phyloP scores from a whole-genome alignment of 768 basidiomycete genomes.

The Antrodiella citrinella region DNA sequence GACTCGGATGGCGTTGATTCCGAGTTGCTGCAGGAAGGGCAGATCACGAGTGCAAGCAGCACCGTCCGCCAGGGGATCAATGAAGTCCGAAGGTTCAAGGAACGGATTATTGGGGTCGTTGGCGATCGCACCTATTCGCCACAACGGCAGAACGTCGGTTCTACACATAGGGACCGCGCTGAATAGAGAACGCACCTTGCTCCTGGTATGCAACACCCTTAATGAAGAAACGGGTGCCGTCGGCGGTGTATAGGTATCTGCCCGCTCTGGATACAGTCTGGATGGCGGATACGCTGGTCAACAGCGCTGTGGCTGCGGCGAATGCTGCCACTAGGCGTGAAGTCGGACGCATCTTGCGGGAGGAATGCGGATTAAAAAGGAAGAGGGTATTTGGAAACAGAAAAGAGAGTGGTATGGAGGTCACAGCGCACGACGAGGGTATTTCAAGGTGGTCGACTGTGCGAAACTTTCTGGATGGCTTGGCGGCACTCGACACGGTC shows the following conservation, averaged over 20 bases:
- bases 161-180: neutral
- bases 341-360: conserved; percentile 19
- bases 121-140: conserved; percentile 27
- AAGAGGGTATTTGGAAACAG: conserved; percentile 6
- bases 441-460: neutral
- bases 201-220: conserved; percentile 82
- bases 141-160: neutral
- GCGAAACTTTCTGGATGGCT: no score
- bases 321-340: conserved; percentile 21
- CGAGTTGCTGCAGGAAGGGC: conserved; percentile 65
- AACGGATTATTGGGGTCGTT: conserved; percentile 50
- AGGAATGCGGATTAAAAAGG: conserved; percentile 3
- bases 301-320: conserved; percentile 32
- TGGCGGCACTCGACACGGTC: neutral
- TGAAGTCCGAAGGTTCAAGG: conserved; percentile 63
- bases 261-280: conserved; percentile 62
- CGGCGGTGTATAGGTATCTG: conserved; percentile 72
- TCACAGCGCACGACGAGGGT: neutral
- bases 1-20: conserved; percentile 75
- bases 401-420: conserved; percentile 3
- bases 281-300: conserved; percentile 56
- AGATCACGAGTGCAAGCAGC: conserved; percentile 71
- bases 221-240: conserved; percentile 79
- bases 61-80: conserved; percentile 68
- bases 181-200: conserved; percentile 45